Conservation (phyloP, 208 protist species). For the Leishmania tropica region DNA sequence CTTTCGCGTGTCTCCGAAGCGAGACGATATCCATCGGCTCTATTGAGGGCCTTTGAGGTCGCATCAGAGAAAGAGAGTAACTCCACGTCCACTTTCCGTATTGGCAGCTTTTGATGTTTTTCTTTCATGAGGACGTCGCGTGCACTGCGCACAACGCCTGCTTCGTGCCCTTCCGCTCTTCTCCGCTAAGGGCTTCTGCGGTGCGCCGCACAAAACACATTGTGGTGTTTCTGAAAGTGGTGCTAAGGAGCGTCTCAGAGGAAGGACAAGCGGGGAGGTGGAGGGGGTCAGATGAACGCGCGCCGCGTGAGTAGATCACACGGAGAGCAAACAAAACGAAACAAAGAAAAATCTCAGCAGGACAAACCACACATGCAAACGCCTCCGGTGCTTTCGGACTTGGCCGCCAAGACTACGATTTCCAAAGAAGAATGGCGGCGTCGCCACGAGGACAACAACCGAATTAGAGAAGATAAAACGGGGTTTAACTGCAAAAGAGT, state of each 20-base stretch:
- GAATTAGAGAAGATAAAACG: neutral
- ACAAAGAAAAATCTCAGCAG: neutral
- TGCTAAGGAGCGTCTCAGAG: neutral
- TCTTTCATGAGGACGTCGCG: too few relatives aligned
- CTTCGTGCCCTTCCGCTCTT: neutral
- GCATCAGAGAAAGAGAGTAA: neutral
- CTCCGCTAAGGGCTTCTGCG: neutral
- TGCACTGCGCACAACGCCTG: neutral
- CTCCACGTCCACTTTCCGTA: neutral
- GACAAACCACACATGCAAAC: neutral
- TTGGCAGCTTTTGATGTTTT: neutral
- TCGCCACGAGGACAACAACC: neutral
- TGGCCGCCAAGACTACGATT: neutral
- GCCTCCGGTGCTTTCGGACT: neutral
- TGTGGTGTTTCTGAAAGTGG: neutral
- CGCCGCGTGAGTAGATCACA: neutral
- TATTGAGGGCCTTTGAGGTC: neutral
- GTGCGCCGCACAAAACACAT: neutral
- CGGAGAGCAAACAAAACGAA: neutral
- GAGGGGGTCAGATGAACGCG: neutral
- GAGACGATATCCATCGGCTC: neutral
- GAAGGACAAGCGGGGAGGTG: too few relatives aligned
- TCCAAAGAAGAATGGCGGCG: neutral
- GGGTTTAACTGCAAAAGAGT: neutral
- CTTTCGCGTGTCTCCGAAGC: neutral